Percentiles rank a stretch among this genome's conserved stretches.
These are phyloP conservation scores for Epichloe coenophiala DNA, from an alignment of 2,329 filamentous ascomycete genomes.

Conservation along the genomic window DNA sequence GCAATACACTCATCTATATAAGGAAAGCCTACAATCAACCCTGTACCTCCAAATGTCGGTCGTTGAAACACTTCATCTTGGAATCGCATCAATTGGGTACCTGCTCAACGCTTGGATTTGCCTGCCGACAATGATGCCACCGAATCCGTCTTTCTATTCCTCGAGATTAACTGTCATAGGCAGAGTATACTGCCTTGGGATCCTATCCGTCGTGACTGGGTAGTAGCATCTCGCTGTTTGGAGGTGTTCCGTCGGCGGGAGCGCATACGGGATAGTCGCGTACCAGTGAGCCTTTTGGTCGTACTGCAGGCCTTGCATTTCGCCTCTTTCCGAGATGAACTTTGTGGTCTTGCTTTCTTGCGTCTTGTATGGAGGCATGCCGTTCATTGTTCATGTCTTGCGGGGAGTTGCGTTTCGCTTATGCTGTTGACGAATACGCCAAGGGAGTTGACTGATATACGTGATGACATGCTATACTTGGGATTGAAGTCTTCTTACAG, in stretches of 20 bases:
- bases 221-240: conserved; percentile 31
- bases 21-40: too few relatives aligned
- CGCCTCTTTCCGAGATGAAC: conserved; percentile 15
- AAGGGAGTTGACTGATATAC: too few relatives aligned
- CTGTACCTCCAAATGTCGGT: too few relatives aligned
- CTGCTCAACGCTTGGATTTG: conserved; percentile 25
- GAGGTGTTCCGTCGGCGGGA: conserved; percentile 21
- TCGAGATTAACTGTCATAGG: conserved; percentile 16
- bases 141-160: conserved; percentile 26
- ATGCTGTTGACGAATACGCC: too few relatives aligned
- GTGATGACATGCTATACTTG: too few relatives aligned
- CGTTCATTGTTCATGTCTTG: conserved; percentile 7
- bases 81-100: conserved; percentile 17
- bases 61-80: conserved; percentile 18
- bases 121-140: conserved; percentile 25
- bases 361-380: conserved; percentile 14
- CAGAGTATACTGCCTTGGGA: conserved; percentile 22
- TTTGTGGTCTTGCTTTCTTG: conserved; percentile 8
- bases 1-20: too few relatives aligned
- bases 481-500: too few relatives aligned
- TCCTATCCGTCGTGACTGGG: conserved; percentile 20
- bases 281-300: conserved; percentile 21
- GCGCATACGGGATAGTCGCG: conserved; percentile 24
- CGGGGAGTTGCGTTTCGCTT: too few relatives aligned
- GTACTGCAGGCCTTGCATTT: conserved; percentile 20